Conservation (phyloP, 352 stramenopile species). For the Elongisporangium anandrum region DNA sequence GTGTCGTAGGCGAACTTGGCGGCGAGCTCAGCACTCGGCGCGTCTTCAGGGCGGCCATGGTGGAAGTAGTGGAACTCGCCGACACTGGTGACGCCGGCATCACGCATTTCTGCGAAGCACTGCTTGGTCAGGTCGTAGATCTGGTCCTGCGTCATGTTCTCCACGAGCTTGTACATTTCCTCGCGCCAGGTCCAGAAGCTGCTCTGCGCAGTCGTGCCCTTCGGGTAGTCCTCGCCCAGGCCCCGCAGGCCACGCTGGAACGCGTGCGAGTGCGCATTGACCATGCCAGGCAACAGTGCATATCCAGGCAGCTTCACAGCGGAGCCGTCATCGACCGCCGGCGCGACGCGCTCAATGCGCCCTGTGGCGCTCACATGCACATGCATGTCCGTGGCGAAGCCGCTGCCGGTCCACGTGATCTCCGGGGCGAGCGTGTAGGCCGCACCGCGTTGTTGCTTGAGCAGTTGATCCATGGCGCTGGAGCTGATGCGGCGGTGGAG, state of each 20-base stretch:
- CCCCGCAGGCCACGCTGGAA: constrained; percentile 70
- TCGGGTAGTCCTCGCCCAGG: constrained; percentile 72
- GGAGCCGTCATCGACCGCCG: background rate
- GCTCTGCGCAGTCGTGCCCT: constrained; percentile 26
- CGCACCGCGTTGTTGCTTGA: constrained; percentile 10
- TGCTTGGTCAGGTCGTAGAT: constrained; percentile 67
- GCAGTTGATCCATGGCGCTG: constrained; percentile 15
- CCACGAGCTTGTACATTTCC: constrained; percentile 82
- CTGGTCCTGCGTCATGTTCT: constrained; percentile 50
- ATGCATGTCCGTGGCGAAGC: constrained; percentile 46
- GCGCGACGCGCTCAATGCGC: constrained; percentile 32
- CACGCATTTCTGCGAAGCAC: constrained; percentile 78
- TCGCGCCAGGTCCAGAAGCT: constrained; percentile 83
- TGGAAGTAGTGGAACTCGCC: constrained; percentile 84
- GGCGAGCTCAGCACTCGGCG: constrained; percentile 17
- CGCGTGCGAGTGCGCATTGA: constrained; percentile 80
- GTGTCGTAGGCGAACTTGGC: constrained; percentile 60
- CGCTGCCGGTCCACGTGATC: constrained; percentile 61
- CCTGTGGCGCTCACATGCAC: constrained; percentile 50
- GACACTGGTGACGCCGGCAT: constrained; percentile 72
- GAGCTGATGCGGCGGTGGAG: background rate
- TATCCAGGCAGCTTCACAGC: constrained; percentile 30
- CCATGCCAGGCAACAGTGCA: constrained; percentile 62
- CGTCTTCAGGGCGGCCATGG: constrained; percentile 35
- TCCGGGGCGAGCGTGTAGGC: constrained; percentile 55